Conservation (phyloP, 768 basidiomycete genomes). For the Amanita jacksonii region DNA sequence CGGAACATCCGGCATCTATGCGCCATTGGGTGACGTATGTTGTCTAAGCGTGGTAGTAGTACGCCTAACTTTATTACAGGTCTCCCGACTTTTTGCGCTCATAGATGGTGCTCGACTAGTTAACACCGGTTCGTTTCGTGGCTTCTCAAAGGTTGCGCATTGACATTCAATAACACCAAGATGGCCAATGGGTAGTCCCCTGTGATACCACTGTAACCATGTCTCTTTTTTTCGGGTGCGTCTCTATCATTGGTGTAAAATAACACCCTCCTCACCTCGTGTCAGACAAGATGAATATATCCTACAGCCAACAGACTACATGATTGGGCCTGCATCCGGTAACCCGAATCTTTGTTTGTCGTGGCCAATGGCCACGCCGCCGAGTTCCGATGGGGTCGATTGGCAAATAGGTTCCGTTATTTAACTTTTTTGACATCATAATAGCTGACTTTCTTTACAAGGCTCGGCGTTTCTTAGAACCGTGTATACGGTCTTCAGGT, state of each 20-base stretch:
- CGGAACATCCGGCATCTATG: conserved; percentile 62
- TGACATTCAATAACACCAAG: conserved; percentile 16
- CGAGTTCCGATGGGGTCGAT: conserved; percentile 66
- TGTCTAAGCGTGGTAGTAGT: background rate
- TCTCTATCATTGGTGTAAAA: background rate
- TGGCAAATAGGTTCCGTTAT: conserved; percentile 69
- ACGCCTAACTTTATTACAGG: conserved; percentile 29
- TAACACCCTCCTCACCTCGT: background rate
- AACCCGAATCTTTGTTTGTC: conserved; percentile 61
- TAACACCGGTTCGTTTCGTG: conserved; percentile 33
- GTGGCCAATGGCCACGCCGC: conserved; percentile 63
- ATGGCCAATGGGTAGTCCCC: conserved; percentile 70
- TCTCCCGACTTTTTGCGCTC: conserved; percentile 50
- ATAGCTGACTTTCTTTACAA: conserved; percentile 15
- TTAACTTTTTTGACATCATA: background rate
- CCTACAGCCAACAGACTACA: conserved; percentile 65
- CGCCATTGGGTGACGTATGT: conserved; percentile 69
- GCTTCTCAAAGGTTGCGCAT: background rate
- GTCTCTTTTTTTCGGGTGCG: conserved; percentile 63
- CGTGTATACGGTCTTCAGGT: conserved; percentile 77
- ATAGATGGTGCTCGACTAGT: conserved; percentile 63
- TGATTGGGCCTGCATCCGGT: conserved; percentile 60
- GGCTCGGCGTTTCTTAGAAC: conserved; percentile 62
- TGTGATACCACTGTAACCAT: conserved; percentile 52
- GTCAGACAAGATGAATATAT: conserved; percentile 34